Evolutionary conservation across 306 rosid genomes (phyloP).

Genomic region (barrel medic (Medicago truncatula)): DNA sequence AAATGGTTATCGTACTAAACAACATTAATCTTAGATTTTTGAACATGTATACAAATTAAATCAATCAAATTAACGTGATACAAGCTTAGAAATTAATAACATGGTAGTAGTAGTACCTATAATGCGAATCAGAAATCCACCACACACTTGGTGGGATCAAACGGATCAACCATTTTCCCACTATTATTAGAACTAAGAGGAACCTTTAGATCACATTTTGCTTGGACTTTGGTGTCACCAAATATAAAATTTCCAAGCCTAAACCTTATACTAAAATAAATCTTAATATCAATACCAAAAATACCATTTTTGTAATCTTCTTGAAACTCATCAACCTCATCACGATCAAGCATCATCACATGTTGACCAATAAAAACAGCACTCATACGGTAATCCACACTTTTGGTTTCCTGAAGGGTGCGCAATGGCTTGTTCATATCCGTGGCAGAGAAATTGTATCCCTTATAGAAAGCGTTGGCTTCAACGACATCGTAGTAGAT

Average conservation of each 20-base stretch:
- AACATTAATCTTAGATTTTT: no score
- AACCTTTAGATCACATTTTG: slow-evolving; percentile 52
- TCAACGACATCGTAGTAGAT: background rate
- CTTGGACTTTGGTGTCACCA: slow-evolving; percentile 43
- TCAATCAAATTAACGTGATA: no score
- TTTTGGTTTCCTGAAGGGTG: slow-evolving; percentile 41
- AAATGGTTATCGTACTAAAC: no score
- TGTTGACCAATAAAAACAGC: slow-evolving; percentile 47
- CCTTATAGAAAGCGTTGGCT: slow-evolving; percentile 42
- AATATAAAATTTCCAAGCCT: slow-evolving; percentile 38
- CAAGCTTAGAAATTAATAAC: no score
- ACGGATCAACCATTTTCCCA: background rate
- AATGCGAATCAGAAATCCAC: slow-evolving; percentile 20
- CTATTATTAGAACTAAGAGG: slow-evolving; percentile 44
- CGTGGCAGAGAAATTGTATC: background rate
- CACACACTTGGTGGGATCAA: slow-evolving; percentile 51
- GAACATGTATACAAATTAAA: no score
- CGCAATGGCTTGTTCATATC: slow-evolving; percentile 31
- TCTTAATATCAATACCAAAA: slow-evolving; percentile 49
- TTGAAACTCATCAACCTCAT: slow-evolving; percentile 26
- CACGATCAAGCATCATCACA: slow-evolving; percentile 8
- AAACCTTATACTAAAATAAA: slow-evolving; percentile 54
- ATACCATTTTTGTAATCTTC: slow-evolving; percentile 41
- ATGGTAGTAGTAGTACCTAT: no score
- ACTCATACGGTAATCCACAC: slow-evolving; percentile 21